Conservation (phyloP, 768 basidiomycete species). For the Phylloporus sp. region DNA sequence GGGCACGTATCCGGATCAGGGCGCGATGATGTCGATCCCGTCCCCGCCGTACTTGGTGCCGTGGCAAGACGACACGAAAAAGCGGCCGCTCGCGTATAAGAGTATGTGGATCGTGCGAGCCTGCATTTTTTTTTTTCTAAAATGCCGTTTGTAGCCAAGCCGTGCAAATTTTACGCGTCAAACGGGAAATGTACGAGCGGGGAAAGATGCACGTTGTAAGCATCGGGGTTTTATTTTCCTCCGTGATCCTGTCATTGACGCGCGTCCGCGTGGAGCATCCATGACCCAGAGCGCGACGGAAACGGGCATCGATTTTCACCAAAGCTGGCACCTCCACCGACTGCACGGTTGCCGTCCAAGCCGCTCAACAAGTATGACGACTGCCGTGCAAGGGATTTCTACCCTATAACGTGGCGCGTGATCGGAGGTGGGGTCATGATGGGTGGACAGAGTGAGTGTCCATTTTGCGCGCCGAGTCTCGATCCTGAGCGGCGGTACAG, state of each 20-base stretch:
- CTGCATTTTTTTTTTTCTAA: neutral
- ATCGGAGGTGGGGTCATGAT: slow-evolving; percentile 76
- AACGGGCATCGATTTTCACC: neutral
- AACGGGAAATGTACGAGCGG: slow-evolving; percentile 50
- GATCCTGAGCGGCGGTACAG: slow-evolving; percentile 10
- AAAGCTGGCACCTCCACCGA: slow-evolving; percentile 3
- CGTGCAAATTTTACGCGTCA: slow-evolving; percentile 50
- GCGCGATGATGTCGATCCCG: neutral
- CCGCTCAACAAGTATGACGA: slow-evolving; percentile 32
- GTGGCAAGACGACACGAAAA: slow-evolving; percentile 15
- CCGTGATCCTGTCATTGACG: neutral
- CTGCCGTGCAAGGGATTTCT: slow-evolving; percentile 44
- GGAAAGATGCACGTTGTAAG: slow-evolving; percentile 56
- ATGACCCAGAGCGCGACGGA: slow-evolving; percentile 28
- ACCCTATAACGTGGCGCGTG: slow-evolving; percentile 69
- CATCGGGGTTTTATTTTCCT: slow-evolving; percentile 1
- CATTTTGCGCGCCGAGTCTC: neutral
- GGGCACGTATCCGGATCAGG: neutral
- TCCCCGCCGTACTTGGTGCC: neutral
- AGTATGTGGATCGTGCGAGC: too few species aligned
- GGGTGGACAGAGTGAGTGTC: slow-evolving; percentile 35
- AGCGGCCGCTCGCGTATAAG: slow-evolving; percentile 25
- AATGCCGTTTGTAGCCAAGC: slow-evolving; percentile 41
- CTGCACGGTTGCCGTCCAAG: slow-evolving; percentile 22
- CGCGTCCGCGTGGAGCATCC: slow-evolving; percentile 36